phyloP scores from a whole-genome alignment of 768 basidiomycete genomes.

The Melanogaster broomeanus region DNA sequence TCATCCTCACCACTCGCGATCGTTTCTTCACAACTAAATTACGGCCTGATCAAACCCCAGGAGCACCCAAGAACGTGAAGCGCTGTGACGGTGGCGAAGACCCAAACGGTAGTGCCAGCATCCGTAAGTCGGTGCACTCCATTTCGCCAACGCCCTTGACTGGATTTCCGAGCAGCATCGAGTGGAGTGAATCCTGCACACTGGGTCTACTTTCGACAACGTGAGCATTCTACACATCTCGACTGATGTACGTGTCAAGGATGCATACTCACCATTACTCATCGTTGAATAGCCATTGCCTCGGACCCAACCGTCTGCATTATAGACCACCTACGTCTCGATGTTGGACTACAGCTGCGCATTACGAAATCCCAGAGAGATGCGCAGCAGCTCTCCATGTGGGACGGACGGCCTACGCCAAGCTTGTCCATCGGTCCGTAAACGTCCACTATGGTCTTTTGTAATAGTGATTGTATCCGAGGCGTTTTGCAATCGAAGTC shows the following conservation, averaged over 20 bases:
- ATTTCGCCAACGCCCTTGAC: not conserved
- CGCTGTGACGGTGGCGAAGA: slow-evolving; percentile 48
- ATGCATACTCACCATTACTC: slow-evolving; percentile 4
- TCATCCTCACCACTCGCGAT: too few relatives aligned
- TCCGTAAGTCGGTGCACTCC: slow-evolving; percentile 35
- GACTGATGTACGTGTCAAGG: too few relatives aligned
- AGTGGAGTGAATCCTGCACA: slow-evolving; percentile 51
- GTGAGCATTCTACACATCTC: slow-evolving; percentile 25
- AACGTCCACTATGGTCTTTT: too few relatives aligned
- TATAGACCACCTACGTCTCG: slow-evolving; percentile 1
- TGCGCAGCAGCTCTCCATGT: too few relatives aligned
- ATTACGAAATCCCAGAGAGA: too few relatives aligned
- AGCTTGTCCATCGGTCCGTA: too few relatives aligned
- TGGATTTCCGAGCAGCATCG: slow-evolving; percentile 34
- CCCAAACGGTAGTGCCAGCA: slow-evolving; percentile 46
- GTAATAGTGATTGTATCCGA: too few relatives aligned
- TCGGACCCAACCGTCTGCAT: slow-evolving; percentile 34
- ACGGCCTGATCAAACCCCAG: slow-evolving; percentile 12
- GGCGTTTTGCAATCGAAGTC: too few relatives aligned
- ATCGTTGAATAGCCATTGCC: slow-evolving; percentile 26
- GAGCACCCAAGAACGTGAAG: slow-evolving; percentile 37
- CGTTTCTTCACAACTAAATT: slow-evolving; percentile 2
- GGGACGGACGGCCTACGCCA: too few relatives aligned
- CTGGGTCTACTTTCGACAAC: slow-evolving; percentile 45
- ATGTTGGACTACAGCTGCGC: not conserved